Evolutionary conservation across 306 rosid genomes (phyloP).

Genomic region (Quillaja saponaria): DNA sequence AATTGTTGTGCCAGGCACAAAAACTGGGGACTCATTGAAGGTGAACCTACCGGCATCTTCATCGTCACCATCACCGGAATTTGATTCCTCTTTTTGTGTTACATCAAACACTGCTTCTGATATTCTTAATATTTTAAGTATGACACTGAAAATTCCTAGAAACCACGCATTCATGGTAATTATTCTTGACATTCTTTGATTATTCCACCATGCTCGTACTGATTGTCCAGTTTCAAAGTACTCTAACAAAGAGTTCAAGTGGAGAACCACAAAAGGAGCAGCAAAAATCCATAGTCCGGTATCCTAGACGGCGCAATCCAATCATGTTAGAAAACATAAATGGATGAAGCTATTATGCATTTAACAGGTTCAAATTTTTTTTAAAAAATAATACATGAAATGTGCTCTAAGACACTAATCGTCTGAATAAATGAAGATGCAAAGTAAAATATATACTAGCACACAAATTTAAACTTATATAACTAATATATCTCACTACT

Average conservation of each 20-base stretch:
- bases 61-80: conserved; percentile 2
- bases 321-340: neutral
- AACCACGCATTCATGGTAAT: conserved; percentile 41
- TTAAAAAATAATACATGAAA: too few species aligned
- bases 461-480: too few species aligned
- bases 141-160: conserved; percentile 38
- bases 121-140: conserved; percentile 45
- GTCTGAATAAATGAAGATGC: too few species aligned
- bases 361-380: too few species aligned
- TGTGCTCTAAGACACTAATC: too few species aligned
- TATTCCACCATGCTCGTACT: conserved; percentile 75
- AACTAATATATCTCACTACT: too few species aligned
- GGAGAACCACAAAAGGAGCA: conserved; percentile 29
- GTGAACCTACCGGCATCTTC: conserved; percentile 45
- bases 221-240: conserved; percentile 42
- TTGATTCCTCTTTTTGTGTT: conserved; percentile 37
- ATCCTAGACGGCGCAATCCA: conserved; percentile 39
- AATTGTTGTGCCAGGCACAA: conserved; percentile 57
- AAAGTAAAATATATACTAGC: too few species aligned
- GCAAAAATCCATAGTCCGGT: conserved; percentile 33
- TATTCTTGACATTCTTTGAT: conserved; percentile 57
- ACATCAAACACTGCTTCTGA: conserved; percentile 34
- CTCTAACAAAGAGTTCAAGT: conserved; percentile 31
- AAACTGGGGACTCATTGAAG: conserved; percentile 58
- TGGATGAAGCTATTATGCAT: too few species aligned